Base-by-base conservation (phyloP, 2,329 filamentous ascomycete genomes). In the Teratosphaeria nubilosa region DNA sequence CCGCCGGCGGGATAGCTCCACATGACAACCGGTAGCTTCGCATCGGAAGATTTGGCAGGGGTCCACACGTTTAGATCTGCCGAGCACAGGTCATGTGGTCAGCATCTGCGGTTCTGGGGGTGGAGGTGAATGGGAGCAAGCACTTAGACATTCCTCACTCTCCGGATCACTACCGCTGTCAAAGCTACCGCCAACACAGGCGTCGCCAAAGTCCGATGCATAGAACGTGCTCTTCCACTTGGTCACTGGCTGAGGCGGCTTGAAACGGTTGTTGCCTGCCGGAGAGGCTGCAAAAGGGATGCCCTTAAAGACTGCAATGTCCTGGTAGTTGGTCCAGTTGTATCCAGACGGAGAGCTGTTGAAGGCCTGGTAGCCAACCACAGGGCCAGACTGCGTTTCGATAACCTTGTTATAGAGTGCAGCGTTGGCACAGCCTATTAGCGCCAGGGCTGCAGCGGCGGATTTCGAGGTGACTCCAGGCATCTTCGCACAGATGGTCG, bases 1-100 rank as follows among this genome's bases (percentile, higher is more conserved):
- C 34, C 34, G 11, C 34, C 34, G 34, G 34, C 34, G 16, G 34
- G 34, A 45, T 67, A 59, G 24, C 66, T 65, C 64, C 64, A 57
- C 11, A 53, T 53, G n/a, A 53, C 16, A 41, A 57, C 56, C 3
- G 56, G 56, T 5, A 57, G 51, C 25, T 34, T 25, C 6, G n/a
- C 48, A 41, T 57, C 48, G 34, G 34, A 41, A 16, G 34, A 41
- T 7, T 41, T 41, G 34, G 34, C 34, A 2, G 34, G 34, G 1
- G 34, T 41, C 10, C 13, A 41, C 9, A 41, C 34, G 16, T 41
- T 41, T 5, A 41, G 34, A 11, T 41, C 34, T 41, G 13, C n/a
- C n/a, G 13, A 16, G 16, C 13, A 3, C 16, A 41, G 34, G 34
- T n/a, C 16, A 14, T 14, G 1, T 14, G 5, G 11, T 41, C 16